These are phyloP conservation scores for Hortiboletus flavorubellus DNA, from an alignment of 768 basidiomycete genomes.

Conservation along the genomic window DNA sequence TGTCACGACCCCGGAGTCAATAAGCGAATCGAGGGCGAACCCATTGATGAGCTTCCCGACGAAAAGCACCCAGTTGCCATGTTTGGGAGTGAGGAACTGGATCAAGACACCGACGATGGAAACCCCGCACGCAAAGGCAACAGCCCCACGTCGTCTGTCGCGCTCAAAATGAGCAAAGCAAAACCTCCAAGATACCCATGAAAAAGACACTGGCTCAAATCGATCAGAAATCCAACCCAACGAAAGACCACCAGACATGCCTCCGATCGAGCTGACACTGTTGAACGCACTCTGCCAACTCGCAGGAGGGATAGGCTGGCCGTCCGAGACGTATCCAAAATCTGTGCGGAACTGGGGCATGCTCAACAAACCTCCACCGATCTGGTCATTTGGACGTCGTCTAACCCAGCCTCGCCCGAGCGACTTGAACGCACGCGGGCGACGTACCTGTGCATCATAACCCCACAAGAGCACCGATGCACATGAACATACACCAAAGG, in stretches of 20 bases:
- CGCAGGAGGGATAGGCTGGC: conserved; percentile 17
- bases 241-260: conserved; percentile 26
- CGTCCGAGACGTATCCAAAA: conserved; percentile 17
- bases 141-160: conserved; percentile 24
- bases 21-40: conserved; percentile 19
- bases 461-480: conserved; percentile 26
- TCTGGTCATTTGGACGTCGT: conserved; percentile 1
- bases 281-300: conserved; percentile 31
- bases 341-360: conserved; percentile 25
- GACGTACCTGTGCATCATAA: conserved; percentile 23
- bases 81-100: conserved; percentile 23
- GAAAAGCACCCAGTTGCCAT: conserved; percentile 24
- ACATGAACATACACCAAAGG: conserved; percentile 26
- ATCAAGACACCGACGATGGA: conserved; percentile 23
- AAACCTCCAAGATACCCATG: background rate
- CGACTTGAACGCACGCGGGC: background rate
- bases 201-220: conserved; percentile 12
- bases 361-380: conserved; percentile 21
- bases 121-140: conserved; percentile 18
- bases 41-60: conserved; percentile 26
- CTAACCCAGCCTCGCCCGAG: background rate
- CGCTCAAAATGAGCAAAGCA: background rate
- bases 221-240: conserved; percentile 24
- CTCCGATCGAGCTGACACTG: conserved; percentile 22
- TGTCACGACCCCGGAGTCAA: background rate